Base-by-base conservation (phyloP, 257 asterid genomes). In the Nicotiana sylvestris region DNA sequence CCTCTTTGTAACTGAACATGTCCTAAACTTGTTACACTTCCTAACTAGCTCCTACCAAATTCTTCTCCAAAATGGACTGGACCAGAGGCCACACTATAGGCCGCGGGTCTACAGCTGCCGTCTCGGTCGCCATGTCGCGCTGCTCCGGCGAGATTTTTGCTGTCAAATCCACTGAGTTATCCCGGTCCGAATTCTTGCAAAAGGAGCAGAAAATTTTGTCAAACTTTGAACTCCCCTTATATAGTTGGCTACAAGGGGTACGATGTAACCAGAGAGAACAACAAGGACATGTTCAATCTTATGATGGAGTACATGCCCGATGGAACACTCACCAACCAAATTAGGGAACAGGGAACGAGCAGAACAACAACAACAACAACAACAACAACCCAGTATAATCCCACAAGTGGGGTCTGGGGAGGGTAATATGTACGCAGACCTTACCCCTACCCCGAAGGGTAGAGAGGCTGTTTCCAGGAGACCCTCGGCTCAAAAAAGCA, bases 81-180 rank as follows among this genome's bases (percentile, higher is more conserved):
- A 90, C 83, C 13, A 89, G 98, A 87, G 97, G 98, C 66, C 91
- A 81, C 81, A 79, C 46, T 7, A 86, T 93, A 53, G 98, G 93
- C 82, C 88, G 84, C 27, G 98, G 98, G 13, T 82, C 94, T 57
- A 69, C 97, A 1, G 97, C 95, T 84, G 67, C 90, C 66, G 95
- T 93, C 61, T 91, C 90, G 18, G 53, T 67, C 12, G 95, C 96
- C 77, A 88, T 88, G 13, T 66, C 84, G 32, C 61, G 18, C 0
- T 15, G 5, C 49, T 72, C 93, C 67, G 87, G 88, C 0, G 86
- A 91, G 6, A 2, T 82, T 4, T 85, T 94, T 1, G 98, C 97
- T 3, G 94, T 91, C 13, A 94, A 94, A 76, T 91, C 98, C 2
- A 60, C 81, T 1, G 96, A 92, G 85, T 66, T 94, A 1, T 72